Conservation (phyloP, 148 eudicot genomes). For the Heliamphora exappendiculata region DNA sequence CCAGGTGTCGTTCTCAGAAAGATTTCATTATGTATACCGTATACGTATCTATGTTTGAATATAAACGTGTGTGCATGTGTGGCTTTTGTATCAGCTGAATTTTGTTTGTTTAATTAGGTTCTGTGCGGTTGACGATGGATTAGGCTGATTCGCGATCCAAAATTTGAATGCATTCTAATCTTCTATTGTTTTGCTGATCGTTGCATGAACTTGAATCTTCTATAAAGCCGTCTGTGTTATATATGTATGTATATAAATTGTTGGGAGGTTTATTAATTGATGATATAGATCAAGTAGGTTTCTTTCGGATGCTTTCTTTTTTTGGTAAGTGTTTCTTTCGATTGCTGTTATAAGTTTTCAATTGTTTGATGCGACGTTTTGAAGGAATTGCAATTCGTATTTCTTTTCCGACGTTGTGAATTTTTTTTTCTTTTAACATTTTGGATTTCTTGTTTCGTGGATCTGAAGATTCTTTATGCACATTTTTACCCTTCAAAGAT, state of each 20-base stretch:
- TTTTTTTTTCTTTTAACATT: not conserved
- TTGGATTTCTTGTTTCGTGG: not conserved
- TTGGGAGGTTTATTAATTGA: not conserved
- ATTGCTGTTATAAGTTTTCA: not conserved
- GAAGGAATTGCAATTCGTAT: not conserved
- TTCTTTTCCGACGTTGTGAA: not conserved
- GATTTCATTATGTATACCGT: not conserved
- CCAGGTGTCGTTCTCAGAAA: constrained; percentile 6
- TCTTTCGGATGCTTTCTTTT: no score
- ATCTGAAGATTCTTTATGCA: not conserved
- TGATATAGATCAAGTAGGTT: not conserved
- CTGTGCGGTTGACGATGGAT: not conserved
- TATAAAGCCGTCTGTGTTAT: not conserved
- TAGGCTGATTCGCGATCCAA: not conserved
- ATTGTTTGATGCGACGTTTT: not conserved
- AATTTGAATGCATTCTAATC: not conserved
- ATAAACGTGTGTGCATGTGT: not conserved
- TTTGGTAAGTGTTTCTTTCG: not conserved
- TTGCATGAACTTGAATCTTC: not conserved
- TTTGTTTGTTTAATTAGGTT: not conserved
- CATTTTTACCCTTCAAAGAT: not conserved
- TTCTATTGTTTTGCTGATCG: not conserved
- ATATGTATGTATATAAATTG: not conserved
- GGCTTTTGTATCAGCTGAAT: not conserved
- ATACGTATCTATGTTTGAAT: not conserved